These are phyloP conservation scores for Talaromyces sp. DNA, from an alignment of 2,329 filamentous ascomycete genomes.

Conservation along the genomic window DNA sequence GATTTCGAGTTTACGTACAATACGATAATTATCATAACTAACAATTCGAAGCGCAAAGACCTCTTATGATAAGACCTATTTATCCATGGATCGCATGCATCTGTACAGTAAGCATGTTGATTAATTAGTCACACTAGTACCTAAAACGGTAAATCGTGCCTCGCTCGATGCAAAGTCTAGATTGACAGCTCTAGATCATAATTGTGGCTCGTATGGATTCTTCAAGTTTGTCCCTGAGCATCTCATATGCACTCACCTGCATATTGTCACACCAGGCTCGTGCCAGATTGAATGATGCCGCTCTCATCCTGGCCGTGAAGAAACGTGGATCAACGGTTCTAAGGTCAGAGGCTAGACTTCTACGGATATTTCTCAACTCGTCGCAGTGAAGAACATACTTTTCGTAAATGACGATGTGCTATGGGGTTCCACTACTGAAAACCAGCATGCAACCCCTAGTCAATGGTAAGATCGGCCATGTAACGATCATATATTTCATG, in stretches of 20 bases:
- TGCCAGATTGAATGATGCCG: background rate
- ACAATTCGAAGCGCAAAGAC: too few relatives aligned
- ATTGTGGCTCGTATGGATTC: background rate
- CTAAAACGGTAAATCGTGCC: constrained; percentile 1
- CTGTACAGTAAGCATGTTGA: background rate
- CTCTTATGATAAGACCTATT: background rate
- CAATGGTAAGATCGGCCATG: background rate
- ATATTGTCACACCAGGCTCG: constrained; percentile 6
- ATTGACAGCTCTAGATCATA: background rate
- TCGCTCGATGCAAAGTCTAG: background rate
- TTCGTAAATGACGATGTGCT: background rate
- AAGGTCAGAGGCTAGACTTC: background rate
- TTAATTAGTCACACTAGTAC: background rate
- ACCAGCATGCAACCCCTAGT: background rate
- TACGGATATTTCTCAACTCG: background rate
- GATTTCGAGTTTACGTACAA: background rate
- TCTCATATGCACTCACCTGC: background rate
- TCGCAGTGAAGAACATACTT: background rate
- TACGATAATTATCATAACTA: background rate
- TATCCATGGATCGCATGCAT: background rate
- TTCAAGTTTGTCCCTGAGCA: background rate
- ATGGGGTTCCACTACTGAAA: background rate
- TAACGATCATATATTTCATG: background rate
- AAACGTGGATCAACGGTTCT: background rate
- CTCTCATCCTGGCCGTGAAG: background rate